These are phyloP conservation scores for Arachis stenosperma DNA, from an alignment of 306 rosid species.

Conservation along the genomic window DNA sequence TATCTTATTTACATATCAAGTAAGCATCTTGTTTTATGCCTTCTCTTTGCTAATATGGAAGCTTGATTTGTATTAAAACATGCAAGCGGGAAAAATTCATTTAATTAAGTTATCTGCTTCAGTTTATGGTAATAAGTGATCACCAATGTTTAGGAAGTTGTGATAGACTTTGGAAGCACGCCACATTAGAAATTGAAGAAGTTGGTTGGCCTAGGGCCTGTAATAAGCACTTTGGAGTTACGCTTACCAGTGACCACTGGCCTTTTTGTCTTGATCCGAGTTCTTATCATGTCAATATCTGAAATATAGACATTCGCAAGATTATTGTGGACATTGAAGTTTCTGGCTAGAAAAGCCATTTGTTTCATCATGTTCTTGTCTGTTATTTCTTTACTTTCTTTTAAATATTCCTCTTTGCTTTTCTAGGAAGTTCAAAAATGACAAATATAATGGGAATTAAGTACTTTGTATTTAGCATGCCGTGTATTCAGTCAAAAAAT, in stretches of 20 bases:
- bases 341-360: neutral
- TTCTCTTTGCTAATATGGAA: too few relatives aligned
- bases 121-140: neutral
- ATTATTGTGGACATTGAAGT: neutral
- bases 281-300: neutral
- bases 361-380: neutral
- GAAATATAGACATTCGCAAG: neutral
- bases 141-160: neutral
- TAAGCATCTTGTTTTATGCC: too few relatives aligned
- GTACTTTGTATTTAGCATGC: neutral
- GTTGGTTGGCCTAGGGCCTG: too few relatives aligned
- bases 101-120: neutral
- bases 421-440: neutral
- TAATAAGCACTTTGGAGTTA: too few relatives aligned
- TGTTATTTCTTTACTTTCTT: neutral
- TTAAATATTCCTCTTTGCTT: neutral
- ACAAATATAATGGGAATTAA: neutral
- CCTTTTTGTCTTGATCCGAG: neutral
- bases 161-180: too few relatives aligned
- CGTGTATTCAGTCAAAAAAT: neutral
- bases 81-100: too few relatives aligned
- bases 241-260: neutral
- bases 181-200: too few relatives aligned
- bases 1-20: too few relatives aligned
- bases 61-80: neutral